Conservation (phyloP, 257 asterid genomes). For the Primulina huaijiensis region DNA sequence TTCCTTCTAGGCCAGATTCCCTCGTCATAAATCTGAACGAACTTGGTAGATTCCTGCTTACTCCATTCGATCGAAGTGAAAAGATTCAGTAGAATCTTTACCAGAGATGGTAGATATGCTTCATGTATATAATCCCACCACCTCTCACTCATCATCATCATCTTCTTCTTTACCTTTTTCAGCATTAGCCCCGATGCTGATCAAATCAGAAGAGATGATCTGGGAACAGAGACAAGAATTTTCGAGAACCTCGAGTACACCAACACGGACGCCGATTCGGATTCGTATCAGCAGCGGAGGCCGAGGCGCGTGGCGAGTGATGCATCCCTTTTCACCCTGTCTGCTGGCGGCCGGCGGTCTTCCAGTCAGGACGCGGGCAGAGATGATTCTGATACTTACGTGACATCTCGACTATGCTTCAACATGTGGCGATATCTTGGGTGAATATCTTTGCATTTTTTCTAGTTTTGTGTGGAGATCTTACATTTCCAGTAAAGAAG, state of each 20-base stretch:
- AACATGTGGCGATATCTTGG: slow-evolving; percentile 68
- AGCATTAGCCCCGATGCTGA: slow-evolving; percentile 36
- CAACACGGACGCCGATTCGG: slow-evolving; percentile 25
- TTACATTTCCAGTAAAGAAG: not conserved
- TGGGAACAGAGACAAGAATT: slow-evolving; percentile 36
- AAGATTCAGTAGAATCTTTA: slow-evolving; percentile 23
- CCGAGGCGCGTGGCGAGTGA: slow-evolving; percentile 70
- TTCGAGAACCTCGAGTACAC: slow-evolving; percentile 51
- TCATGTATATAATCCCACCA: slow-evolving; percentile 50
- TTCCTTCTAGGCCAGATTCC: not conserved
- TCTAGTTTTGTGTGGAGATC: not conserved
- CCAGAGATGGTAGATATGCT: slow-evolving; percentile 33
- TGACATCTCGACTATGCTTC: slow-evolving; percentile 54
- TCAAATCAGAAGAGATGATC: slow-evolving; percentile 50
- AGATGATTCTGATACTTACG: slow-evolving; percentile 56
- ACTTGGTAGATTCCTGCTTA: slow-evolving; percentile 8
- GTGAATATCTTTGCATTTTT: slow-evolving; percentile 36
- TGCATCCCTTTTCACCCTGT: slow-evolving; percentile 35
- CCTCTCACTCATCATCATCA: slow-evolving; percentile 32
- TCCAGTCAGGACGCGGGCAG: slow-evolving; percentile 40
- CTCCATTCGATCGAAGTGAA: not conserved
- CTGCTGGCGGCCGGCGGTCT: slow-evolving; percentile 33
- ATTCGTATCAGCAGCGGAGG: slow-evolving; percentile 44
- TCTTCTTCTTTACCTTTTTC: slow-evolving; percentile 30
- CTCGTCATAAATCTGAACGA: not conserved